A percentile compares a stretch with the other conserved stretches of the same genome.
phyloP scores from a whole-genome alignment of 78 protist genomes.

The Guillardia theta region DNA sequence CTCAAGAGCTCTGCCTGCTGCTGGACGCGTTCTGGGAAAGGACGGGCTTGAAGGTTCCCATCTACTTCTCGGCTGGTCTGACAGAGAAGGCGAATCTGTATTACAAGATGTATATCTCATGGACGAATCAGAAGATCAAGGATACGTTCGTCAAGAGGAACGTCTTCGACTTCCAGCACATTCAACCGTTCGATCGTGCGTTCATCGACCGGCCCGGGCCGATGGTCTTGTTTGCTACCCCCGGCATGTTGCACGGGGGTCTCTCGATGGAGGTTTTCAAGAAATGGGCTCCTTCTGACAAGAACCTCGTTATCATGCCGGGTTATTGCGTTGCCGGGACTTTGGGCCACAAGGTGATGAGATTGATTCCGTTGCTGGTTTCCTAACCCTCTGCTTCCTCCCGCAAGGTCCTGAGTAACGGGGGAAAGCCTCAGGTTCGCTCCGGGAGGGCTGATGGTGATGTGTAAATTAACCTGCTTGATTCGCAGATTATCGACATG shows the following conservation, averaged over 20 bases:
- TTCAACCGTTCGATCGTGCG: constrained; percentile 68
- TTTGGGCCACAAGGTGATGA: constrained; percentile 83
- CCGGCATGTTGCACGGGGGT: constrained; percentile 97
- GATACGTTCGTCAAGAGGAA: constrained; percentile 50
- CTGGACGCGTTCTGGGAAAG: constrained; percentile 93
- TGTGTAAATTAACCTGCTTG: not conserved
- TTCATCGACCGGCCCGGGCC: constrained; percentile 61
- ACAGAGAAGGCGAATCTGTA: constrained; percentile 49
- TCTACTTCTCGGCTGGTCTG: constrained; percentile 79
- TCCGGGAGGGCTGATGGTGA: not conserved
- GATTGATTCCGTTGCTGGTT: not conserved
- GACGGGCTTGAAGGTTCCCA: constrained; percentile 83
- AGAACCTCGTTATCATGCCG: constrained; percentile 91
- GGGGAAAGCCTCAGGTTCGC: not conserved
- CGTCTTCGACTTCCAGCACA: constrained; percentile 82
- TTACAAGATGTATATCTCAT: constrained; percentile 87
- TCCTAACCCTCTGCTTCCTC: not conserved
- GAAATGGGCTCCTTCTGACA: constrained; percentile 78
- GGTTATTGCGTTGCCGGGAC: constrained; percentile 95
- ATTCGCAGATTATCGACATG: not conserved
- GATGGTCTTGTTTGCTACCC: constrained; percentile 88
- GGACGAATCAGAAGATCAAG: constrained; percentile 90
- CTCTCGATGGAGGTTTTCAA: constrained; percentile 63
- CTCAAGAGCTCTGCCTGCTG: constrained; percentile 92
- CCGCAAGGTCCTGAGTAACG: constrained; percentile 53